A percentile compares a stretch with the other conserved stretches of the same genome.
Evolutionary conservation across 2,329 filamentous ascomycete genomes (phyloP).

Genomic region (Xylaria sp.): DNA sequence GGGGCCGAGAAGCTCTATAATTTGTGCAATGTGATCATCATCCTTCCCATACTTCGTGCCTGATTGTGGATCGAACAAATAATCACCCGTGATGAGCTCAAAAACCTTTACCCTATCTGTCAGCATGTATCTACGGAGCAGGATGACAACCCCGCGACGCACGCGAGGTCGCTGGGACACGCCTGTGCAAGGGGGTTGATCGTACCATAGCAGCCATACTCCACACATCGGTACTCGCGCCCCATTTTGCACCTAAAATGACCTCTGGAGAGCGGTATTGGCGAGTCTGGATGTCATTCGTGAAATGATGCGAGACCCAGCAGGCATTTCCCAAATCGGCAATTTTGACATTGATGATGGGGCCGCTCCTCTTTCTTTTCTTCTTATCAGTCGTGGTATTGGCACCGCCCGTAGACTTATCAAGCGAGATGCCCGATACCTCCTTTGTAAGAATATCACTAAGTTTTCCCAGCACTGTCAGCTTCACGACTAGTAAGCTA

Average conservation of each 20-base stretch:
- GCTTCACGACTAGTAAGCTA: neutral
- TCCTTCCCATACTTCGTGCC: conserved; percentile 99
- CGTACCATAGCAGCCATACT: conserved; percentile 99
- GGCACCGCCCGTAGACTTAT: conserved; percentile 61
- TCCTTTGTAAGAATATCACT: conserved; percentile 91
- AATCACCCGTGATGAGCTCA: conserved; percentile 96
- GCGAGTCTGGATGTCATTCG: conserved; percentile 97
- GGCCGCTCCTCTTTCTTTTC: conserved; percentile 61
- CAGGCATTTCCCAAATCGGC: conserved; percentile 97
- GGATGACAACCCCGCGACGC: neutral
- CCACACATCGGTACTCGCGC: conserved; percentile 99
- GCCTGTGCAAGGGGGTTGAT: conserved; percentile 9
- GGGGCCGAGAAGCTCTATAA: conserved; percentile 92
- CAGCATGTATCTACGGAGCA: conserved; percentile 11
- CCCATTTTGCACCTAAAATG: conserved; percentile 96
- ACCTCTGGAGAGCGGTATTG: conserved; percentile 98
- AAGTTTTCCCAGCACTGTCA: conserved; percentile 17
- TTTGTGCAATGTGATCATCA: conserved; percentile 98
- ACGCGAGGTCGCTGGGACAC: neutral
- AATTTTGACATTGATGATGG: conserved; percentile 96
- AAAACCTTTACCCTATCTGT: conserved; percentile 69
- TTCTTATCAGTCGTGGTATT: conserved; percentile 66
- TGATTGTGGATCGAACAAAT: conserved; percentile 97
- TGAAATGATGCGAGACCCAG: conserved; percentile 99
- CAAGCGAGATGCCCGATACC: conserved; percentile 91